Conservation (phyloP, 2,329 filamentous ascomycete genomes). For the Fusarium pininemorale region DNA sequence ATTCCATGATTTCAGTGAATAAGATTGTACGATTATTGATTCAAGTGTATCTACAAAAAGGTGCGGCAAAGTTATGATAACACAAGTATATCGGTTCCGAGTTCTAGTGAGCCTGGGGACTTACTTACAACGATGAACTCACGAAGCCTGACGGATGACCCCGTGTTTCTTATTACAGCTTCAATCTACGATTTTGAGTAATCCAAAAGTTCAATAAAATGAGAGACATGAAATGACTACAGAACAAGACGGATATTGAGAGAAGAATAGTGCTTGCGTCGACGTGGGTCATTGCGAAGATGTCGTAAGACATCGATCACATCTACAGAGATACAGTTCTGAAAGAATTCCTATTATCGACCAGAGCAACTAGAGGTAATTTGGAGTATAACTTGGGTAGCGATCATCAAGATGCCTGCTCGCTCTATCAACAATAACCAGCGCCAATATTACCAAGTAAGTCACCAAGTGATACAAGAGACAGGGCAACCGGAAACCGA, state of each 20-base stretch:
- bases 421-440: not conserved
- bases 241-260: not conserved
- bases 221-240: not conserved
- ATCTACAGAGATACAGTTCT: not conserved
- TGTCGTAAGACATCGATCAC: not conserved
- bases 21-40: fast-evolving
- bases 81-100: too few relatives aligned
- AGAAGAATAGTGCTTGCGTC: not conserved
- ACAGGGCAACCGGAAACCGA: not conserved
- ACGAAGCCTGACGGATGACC: too few relatives aligned
- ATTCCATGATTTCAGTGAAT: not conserved
- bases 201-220: not conserved
- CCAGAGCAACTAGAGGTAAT: too few relatives aligned
- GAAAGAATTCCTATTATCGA: fast-evolving
- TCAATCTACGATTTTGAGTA: fast-evolving
- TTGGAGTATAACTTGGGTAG: not conserved
- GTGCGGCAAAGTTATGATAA: not conserved
- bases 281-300: too few relatives aligned
- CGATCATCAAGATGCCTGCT: not conserved
- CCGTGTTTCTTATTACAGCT: not conserved
- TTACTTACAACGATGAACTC: not conserved
- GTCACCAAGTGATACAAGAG: not conserved
- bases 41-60: fast-evolving
- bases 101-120: not conserved
- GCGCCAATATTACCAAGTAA: not conserved